phyloP scores from a whole-genome alignment of 2,329 filamentous ascomycete species.

The Pyrenochaeta sp. region DNA sequence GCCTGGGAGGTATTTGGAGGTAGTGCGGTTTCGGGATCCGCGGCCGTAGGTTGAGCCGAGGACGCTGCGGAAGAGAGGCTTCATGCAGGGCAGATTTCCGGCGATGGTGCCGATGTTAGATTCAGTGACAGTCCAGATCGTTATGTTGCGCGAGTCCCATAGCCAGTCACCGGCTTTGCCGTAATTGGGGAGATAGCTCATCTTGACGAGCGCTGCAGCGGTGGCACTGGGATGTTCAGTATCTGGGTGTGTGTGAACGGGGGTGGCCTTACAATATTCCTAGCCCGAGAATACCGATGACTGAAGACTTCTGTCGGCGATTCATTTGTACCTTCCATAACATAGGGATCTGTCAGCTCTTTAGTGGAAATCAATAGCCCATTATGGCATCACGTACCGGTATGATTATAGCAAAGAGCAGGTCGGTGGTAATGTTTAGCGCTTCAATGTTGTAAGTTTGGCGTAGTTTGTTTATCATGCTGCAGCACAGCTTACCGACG shows the following conservation, averaged over 20 bases:
- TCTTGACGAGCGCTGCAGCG: slow-evolving; percentile 53
- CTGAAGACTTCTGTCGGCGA: slow-evolving; percentile 50
- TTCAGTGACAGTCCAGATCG: slow-evolving; percentile 58
- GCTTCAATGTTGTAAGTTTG: slow-evolving; percentile 3
- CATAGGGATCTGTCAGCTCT: slow-evolving; percentile 34
- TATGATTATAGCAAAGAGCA: slow-evolving; percentile 54
- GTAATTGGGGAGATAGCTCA: slow-evolving; percentile 43
- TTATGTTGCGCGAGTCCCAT: slow-evolving; percentile 56
- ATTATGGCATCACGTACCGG: slow-evolving; percentile 21
- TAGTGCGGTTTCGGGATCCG: slow-evolving; percentile 21
- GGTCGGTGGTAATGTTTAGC: slow-evolving; percentile 53
- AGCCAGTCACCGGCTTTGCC: slow-evolving; percentile 51
- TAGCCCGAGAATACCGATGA: slow-evolving; percentile 54
- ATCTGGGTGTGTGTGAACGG: too few relatives aligned
- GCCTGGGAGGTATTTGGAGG: slow-evolving; percentile 19
- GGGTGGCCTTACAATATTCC: slow-evolving; percentile 49
- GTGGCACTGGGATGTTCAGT: slow-evolving; percentile 36
- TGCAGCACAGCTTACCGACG: slow-evolving; percentile 24
- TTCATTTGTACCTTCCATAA: slow-evolving; percentile 49
- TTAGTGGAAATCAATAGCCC: background rate
- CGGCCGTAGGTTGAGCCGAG: slow-evolving; percentile 44
- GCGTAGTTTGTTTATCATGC: too few relatives aligned
- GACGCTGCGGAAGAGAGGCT: slow-evolving; percentile 51
- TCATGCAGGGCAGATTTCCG: slow-evolving; percentile 54
- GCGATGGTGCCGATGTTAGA: slow-evolving; percentile 56